Evolutionary conservation across 805 yeast species (phyloP).

Genomic region (Wickerhamiella kazuoi): DNA sequence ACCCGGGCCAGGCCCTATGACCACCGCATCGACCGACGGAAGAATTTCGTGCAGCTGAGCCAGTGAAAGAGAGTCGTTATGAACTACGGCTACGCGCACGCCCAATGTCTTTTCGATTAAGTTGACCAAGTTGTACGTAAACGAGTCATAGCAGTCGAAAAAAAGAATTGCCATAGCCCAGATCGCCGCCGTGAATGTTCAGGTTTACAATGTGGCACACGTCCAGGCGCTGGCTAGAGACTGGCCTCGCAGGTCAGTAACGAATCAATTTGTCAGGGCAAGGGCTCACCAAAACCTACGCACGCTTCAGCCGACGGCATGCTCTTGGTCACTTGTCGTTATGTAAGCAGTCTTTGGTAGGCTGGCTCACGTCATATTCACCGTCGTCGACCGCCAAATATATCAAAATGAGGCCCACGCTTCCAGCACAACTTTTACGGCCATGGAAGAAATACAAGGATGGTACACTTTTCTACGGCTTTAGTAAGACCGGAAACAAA

Average conservation of each 20-base stretch:
- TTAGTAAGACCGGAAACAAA: slow-evolving; percentile 60
- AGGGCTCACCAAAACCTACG: no score
- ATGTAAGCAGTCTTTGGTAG: no score
- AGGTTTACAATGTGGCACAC: no score
- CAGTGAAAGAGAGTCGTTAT: slow-evolving; percentile 36
- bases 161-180: slow-evolving; percentile 32
- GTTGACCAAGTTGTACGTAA: slow-evolving; percentile 62
- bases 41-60: slow-evolving; percentile 27
- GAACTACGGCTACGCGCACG: slow-evolving; percentile 37
- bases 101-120: slow-evolving; percentile 29
- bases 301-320: no score
- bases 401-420: slow-evolving; percentile 20
- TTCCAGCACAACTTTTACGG: slow-evolving; percentile 36
- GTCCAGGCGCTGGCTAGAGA: no score
- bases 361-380: no score
- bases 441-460: slow-evolving; percentile 83
- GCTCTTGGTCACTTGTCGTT: no score
- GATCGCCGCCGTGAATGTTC: no score
- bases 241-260: no score
- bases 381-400: no score
- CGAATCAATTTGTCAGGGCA: no score
- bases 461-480: slow-evolving; percentile 72
- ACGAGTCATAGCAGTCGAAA: slow-evolving; percentile 90
- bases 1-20: slow-evolving; percentile 97
- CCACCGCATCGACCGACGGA: slow-evolving; percentile 47